Percentiles rank a stretch among this genome's conserved stretches.
These are phyloP conservation scores for Pseudonitzschia delicatissima DNA, from an alignment of 108 stramenopile species.

Conservation along the genomic window DNA sequence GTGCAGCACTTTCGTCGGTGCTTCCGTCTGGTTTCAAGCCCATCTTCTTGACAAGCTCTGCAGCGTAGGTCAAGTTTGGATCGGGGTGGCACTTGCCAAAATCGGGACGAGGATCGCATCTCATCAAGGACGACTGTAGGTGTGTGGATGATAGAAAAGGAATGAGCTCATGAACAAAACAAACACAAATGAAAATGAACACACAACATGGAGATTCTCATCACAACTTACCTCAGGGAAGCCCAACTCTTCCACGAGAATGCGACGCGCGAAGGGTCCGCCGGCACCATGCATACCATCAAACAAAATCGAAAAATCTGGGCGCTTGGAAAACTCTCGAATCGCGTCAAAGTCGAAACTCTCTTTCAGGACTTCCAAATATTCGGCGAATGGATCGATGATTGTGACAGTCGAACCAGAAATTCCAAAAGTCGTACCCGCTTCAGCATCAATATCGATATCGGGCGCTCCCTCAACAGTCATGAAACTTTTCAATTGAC, in stretches of 20 bases:
- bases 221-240: conserved; percentile 57
- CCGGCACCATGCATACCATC: conserved; percentile 99
- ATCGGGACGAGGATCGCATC: conserved; percentile 91
- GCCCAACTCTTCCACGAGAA: conserved; percentile 94
- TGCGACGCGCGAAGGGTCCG: conserved; percentile 90
- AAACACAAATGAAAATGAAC: background rate
- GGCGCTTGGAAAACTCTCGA: conserved; percentile 57
- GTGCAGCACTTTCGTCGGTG: conserved; percentile 38
- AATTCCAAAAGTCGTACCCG: conserved; percentile 60
- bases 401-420: conserved; percentile 80
- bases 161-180: background rate
- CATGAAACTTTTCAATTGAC: conserved; percentile 55
- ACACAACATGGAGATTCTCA: background rate
- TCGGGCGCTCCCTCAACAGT: conserved; percentile 54
- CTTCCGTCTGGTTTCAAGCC: conserved; percentile 85
- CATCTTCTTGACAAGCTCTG: conserved; percentile 91
- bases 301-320: conserved; percentile 88
- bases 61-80: conserved; percentile 97
- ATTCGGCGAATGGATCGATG: conserved; percentile 80
- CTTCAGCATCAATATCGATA: conserved; percentile 60
- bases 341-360: conserved; percentile 95
- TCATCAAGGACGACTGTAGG: conserved; percentile 64
- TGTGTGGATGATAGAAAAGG: background rate
- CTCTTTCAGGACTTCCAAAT: conserved; percentile 79
- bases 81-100: conserved; percentile 98